Evolutionary conservation across 2,329 filamentous ascomycete genomes (phyloP).

Genomic region (Fusarium tricinctum): DNA sequence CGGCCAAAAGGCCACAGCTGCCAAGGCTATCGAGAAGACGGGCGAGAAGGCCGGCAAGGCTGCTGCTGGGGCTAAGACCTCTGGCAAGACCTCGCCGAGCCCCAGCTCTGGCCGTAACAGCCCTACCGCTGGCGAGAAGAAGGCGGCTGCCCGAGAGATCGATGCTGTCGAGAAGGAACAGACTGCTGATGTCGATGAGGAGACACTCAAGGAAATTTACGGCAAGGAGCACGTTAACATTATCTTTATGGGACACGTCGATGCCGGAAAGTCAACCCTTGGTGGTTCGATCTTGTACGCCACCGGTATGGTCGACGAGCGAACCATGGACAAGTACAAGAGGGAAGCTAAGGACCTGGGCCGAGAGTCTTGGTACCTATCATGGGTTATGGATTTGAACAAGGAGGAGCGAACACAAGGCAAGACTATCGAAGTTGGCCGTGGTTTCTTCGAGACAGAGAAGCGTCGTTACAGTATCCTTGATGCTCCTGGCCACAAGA

Average conservation of each 20-base stretch:
- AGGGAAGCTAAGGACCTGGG: conserved; percentile 95
- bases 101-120: conserved; percentile 88
- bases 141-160: conserved; percentile 71
- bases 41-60: conserved; percentile 71
- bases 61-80: conserved; percentile 59
- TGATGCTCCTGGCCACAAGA: conserved; percentile 97
- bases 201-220: conserved; percentile 92
- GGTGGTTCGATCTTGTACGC: conserved; percentile 93
- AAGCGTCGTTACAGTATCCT: conserved; percentile 97
- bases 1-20: conserved; percentile 85
- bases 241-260: conserved; percentile 98
- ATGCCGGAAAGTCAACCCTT: conserved; percentile 96
- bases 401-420: conserved; percentile 97
- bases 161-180: conserved; percentile 89
- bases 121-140: conserved; percentile 74
- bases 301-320: conserved; percentile 99
- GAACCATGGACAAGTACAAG: conserved; percentile 98
- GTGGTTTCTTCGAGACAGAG: conserved; percentile 96
- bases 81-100: conserved; percentile 83
- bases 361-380: conserved; percentile 98
- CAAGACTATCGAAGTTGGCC: conserved; percentile 97
- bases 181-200: conserved; percentile 76
- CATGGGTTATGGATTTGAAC: conserved; percentile 97
- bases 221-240: conserved; percentile 95
- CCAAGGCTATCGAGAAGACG: conserved; percentile 93